Conservation (phyloP, 352 stramenopile genomes). For the Phytophthora idaei region DNA sequence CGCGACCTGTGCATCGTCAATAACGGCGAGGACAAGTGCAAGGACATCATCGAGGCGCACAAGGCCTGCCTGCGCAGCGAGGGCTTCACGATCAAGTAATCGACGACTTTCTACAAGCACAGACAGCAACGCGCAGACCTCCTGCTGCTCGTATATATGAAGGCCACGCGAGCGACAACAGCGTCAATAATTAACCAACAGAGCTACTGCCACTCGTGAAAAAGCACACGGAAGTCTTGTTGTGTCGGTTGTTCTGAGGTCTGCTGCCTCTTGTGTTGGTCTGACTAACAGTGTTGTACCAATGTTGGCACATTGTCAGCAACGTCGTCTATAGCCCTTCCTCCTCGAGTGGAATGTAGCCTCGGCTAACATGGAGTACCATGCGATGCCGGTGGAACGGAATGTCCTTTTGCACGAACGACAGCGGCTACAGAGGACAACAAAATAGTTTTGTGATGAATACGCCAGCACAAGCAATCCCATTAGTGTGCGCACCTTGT, state of each 20-base stretch:
- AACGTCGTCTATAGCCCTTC: constrained; percentile 48
- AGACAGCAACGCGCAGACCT: constrained; percentile 6
- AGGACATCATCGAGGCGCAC: constrained; percentile 97
- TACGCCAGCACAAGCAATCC: not conserved
- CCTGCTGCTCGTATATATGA: constrained; percentile 40
- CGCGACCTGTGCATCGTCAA: constrained; percentile 92
- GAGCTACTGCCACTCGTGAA: constrained; percentile 2
- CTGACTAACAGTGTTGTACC: not conserved
- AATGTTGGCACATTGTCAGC: not conserved
- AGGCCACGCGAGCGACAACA: constrained; percentile 14
- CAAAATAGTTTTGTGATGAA: not conserved
- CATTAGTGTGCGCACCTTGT: constrained; percentile 46
- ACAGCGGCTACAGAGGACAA: constrained; percentile 45
- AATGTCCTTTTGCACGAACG: constrained; percentile 85
- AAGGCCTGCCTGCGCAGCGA: constrained; percentile 96
- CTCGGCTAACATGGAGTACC: constrained; percentile 72
- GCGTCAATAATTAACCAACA: constrained; percentile 29
- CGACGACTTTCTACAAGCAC: not conserved
- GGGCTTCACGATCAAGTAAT: constrained; percentile 95
- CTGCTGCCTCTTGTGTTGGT: not conserved
- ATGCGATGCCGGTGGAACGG: constrained; percentile 86
- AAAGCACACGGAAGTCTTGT: constrained; percentile 7
- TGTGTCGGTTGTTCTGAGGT: constrained; percentile 6
- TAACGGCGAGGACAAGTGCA: constrained; percentile 93
- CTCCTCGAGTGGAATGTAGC: constrained; percentile 68